These are phyloP conservation scores for Leccinum longicurvipes DNA, from an alignment of 768 basidiomycete genomes.

Conservation along the genomic window DNA sequence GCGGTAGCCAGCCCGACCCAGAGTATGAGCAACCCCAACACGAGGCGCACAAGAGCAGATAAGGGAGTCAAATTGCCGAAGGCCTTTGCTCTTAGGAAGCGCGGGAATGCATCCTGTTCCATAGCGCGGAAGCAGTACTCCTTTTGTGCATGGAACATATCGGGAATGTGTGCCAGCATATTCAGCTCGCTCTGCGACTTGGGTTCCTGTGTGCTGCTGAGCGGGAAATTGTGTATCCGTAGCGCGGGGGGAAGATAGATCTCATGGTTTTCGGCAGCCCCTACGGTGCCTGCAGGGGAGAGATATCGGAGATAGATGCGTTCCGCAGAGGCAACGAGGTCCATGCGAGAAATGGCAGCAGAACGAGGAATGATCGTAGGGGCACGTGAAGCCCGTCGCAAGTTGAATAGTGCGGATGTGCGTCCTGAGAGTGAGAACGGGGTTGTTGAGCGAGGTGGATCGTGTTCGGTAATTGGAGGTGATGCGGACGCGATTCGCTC, in stretches of 20 bases:
- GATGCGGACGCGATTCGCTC: slow-evolving; percentile 42
- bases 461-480: slow-evolving; percentile 46
- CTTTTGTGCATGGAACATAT: slow-evolving; percentile 97
- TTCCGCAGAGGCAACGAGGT: slow-evolving; percentile 91
- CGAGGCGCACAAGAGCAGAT: slow-evolving; percentile 81
- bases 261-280: slow-evolving; percentile 89
- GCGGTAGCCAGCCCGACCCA: slow-evolving; percentile 95
- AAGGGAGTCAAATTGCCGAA: slow-evolving; percentile 96
- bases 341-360: slow-evolving; percentile 82
- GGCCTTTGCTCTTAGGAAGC: slow-evolving; percentile 95
- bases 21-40: slow-evolving; percentile 77
- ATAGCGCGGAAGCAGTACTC: slow-evolving; percentile 95
- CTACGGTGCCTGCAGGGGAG: slow-evolving; percentile 70
- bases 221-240: slow-evolving; percentile 87
- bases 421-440: slow-evolving; percentile 76
- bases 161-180: slow-evolving; percentile 86
- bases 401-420: slow-evolving; percentile 73
- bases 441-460: slow-evolving; percentile 65
- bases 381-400: slow-evolving; percentile 78
- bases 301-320: slow-evolving; percentile 96
- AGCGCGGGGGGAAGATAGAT: slow-evolving; percentile 94
- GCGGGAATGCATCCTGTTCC: slow-evolving; percentile 92
- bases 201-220: slow-evolving; percentile 72
- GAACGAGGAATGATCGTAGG: slow-evolving; percentile 94
- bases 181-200: slow-evolving; percentile 61